Percentiles rank a stretch among this genome's conserved stretches.
phyloP scores from a whole-genome alignment of 352 stramenopile species.

The Phytophthora boehmeriae region DNA sequence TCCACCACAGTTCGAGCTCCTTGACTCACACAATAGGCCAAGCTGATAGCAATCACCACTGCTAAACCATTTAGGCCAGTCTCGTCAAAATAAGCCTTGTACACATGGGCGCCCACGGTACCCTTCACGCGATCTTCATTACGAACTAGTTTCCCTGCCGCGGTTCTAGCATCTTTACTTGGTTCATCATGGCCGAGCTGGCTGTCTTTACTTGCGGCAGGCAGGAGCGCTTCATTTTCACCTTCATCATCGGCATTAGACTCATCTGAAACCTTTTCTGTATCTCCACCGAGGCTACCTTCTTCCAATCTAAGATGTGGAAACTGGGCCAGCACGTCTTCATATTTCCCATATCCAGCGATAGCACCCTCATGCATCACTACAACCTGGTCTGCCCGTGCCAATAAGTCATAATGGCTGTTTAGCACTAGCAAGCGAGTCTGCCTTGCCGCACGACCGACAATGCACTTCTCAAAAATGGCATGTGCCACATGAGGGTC shows the following conservation, averaged over 20 bases:
- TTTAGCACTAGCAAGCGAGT: slow-evolving; percentile 94
- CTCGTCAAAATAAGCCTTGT: slow-evolving; percentile 39
- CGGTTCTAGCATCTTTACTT: background rate
- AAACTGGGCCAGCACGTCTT: slow-evolving; percentile 55
- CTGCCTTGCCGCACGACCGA: slow-evolving; percentile 49
- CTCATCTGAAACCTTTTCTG: background rate
- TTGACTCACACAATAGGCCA: slow-evolving; percentile 22
- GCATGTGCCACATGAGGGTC: slow-evolving; percentile 94
- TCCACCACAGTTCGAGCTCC: slow-evolving; percentile 29
- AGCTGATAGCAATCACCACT: slow-evolving; percentile 15
- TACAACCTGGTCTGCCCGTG: slow-evolving; percentile 56
- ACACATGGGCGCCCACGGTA: slow-evolving; percentile 25
- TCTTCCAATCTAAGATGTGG: slow-evolving; percentile 18
- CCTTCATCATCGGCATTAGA: background rate
- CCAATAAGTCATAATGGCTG: slow-evolving; percentile 88
- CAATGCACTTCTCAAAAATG: slow-evolving; percentile 92
- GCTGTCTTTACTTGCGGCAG: background rate
- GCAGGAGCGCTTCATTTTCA: background rate
- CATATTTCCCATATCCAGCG: slow-evolving; percentile 74
- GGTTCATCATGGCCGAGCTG: background rate
- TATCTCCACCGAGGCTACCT: slow-evolving; percentile 1
- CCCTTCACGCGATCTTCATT: slow-evolving; percentile 39
- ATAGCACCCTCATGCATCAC: slow-evolving; percentile 79
- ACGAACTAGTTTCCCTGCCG: slow-evolving; percentile 17
- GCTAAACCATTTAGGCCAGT: slow-evolving; percentile 28